Base-by-base conservation (phyloP, 2,329 filamentous ascomycete genomes). In the Apiospora arundinis region DNA sequence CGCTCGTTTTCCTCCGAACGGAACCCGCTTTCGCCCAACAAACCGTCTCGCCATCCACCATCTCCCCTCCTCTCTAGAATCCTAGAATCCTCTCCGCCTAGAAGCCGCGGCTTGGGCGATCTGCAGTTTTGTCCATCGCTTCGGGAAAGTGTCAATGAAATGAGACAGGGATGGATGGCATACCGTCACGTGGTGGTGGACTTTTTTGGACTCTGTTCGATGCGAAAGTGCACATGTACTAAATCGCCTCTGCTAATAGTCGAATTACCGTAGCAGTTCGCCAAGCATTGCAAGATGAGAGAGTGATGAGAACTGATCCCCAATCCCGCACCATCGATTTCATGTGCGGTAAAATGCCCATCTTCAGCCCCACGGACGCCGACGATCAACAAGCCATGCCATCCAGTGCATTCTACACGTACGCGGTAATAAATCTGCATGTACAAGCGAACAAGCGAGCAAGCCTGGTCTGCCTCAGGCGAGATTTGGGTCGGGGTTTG, bases 111-210 rank as follows among this genome's bases (percentile, higher is more conserved):
- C 56, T 32, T 40, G 28, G 32, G 18, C 9, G 56, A 63, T 63
- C 56, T 4, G 32, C 56, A 21, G 8, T 63, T 63, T 40, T 40
- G 32, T 32, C 32, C 56, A 40, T 63, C 32, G 56, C 56, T 63
- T 63, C 32, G 56, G 56, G 56, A 63, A 63, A 63, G 56, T 63
- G 32, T 40, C 56, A 63, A 63, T 12, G 56, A 63, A 40, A 40
- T 63, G 56, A 63, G 56, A 60, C 52, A 60, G 28, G 52, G 52
- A 16, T 16, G 9, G 18, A 11, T 63, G 9, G 12, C 32, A 37
- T 18, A 4, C 52, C 56, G 56, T 63, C 56, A 40, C 56, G 32
- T 63, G 56, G 56, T 63, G 56, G 21, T 63, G 56, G 28, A 37
- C 52, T 60, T 32, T 18, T 23, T 28, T 25, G 23, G 52, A 2